phyloP scores from a whole-genome alignment of 2,329 filamentous ascomycete genomes.

The Ceratocystis cacaofunesta region DNA sequence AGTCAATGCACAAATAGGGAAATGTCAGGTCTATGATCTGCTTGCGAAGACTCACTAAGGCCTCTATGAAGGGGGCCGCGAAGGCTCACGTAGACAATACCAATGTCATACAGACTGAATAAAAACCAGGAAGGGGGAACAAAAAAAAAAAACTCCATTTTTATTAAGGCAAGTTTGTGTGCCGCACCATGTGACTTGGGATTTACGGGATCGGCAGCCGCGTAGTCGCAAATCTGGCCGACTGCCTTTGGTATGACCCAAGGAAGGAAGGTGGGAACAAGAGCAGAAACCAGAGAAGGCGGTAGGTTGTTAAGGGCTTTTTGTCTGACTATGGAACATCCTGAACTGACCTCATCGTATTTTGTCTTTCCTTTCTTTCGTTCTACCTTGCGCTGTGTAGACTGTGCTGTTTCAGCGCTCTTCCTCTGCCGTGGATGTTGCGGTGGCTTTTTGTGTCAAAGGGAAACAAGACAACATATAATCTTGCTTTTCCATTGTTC shows the following conservation, averaged over 20 bases:
- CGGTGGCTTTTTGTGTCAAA: no score
- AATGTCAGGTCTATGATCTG: background rate
- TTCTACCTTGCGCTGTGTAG: no score
- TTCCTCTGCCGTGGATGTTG: no score
- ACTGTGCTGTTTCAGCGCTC: no score
- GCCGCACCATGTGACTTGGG: background rate
- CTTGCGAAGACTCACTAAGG: background rate
- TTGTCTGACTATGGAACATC: no score
- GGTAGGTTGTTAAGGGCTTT: no score
- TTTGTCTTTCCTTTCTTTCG: no score
- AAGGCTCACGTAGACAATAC: background rate
- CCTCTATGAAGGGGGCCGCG: background rate
- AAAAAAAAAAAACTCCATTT: no score
- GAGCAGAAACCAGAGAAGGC: background rate
- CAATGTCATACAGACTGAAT: background rate
- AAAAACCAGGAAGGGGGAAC: background rate
- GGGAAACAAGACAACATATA: no score
- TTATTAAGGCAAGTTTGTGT: background rate
- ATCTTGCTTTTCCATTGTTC: no score
- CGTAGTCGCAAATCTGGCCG: background rate
- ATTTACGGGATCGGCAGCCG: background rate
- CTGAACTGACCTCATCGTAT: no score
- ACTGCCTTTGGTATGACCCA: background rate
- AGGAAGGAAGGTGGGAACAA: background rate
- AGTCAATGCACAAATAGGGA: constrained; percentile 1